Percentiles rank a stretch among this genome's conserved stretches.
Evolutionary conservation across 108 stramenopile species (phyloP).

Genomic region (Nitzschia sp.): DNA sequence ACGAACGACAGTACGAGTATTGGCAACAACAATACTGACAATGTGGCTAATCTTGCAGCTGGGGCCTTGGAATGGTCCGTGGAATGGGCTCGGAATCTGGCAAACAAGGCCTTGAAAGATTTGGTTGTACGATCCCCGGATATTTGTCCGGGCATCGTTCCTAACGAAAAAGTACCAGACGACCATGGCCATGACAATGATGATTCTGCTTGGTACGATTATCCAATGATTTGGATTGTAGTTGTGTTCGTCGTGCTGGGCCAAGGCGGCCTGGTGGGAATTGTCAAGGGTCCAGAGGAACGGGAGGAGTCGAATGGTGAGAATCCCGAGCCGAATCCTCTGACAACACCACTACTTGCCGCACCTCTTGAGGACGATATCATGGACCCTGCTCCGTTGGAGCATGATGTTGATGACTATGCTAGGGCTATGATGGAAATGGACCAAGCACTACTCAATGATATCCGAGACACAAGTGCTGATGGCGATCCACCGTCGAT

Average conservation of each 20-base stretch:
- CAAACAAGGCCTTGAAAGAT: slow-evolving; percentile 28
- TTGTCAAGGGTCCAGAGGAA: neutral
- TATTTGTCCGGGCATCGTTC: slow-evolving; percentile 11
- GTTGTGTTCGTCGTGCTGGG: slow-evolving; percentile 5
- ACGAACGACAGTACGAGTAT: too few relatives aligned
- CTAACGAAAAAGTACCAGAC: neutral
- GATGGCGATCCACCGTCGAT: slow-evolving; percentile 5
- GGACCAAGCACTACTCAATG: slow-evolving; percentile 10
- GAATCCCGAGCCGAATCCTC: too few relatives aligned
- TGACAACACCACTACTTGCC: neutral
- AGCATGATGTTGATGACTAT: slow-evolving; percentile 9
- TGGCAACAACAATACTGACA: neutral
- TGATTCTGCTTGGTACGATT: neutral
- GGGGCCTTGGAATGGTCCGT: slow-evolving; percentile 13
- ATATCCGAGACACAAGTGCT: slow-evolving; percentile 15
- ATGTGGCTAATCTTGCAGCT: neutral
- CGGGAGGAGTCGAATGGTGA: neutral
- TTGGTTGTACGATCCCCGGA: slow-evolving; percentile 7
- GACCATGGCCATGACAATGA: neutral
- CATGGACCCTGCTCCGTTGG: slow-evolving; percentile 12
- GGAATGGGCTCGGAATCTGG: slow-evolving; percentile 11
- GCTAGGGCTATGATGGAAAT: neutral
- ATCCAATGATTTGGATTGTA: slow-evolving; percentile 6
- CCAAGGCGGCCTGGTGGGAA: slow-evolving; percentile 12
- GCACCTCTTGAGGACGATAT: neutral